Evolutionary conservation across 139 green algal species (phyloP), one percentile per base, ranked within the genome.

Genomic region (Chlorella sp.): DNA sequence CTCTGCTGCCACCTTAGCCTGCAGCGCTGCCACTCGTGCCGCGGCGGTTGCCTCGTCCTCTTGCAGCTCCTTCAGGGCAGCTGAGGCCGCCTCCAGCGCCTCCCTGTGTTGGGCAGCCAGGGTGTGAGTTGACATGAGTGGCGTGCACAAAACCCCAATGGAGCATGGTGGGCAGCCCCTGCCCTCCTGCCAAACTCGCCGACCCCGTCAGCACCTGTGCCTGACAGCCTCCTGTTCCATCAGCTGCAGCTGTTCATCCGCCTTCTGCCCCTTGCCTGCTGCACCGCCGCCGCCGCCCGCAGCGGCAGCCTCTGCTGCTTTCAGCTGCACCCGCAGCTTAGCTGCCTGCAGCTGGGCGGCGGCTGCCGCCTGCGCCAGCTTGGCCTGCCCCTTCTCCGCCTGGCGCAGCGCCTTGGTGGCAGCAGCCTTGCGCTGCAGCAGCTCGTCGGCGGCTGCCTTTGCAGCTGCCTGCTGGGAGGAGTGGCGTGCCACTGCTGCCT

Each of bases 241-340:
- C 38, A 11, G 30, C n/a, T 17, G 28, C 12, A 38, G 26, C 44
- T 56, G 36, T 60, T 72, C 26, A 18, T 51, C 15, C 39, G 57
- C 60, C 25, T 13, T 26, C 38, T 41, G 57, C 30, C 47, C 74
- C 60, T 74, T 73, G 78, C 23, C 51, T 30, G 38, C 70, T 55
- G 38, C 65, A 11, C 30, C 57, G 17, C 25, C 57, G 9, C 4
- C 38, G 36, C 76, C 62, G 26, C 39, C 62, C 13, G 26, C 39
- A 11, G 78, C 78, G 21, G 78, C 78, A 41, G 38, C 39, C 78
- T 84, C 18, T 0, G 78, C 63, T 11, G 80, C 67, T 34, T 57
- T 78, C 12, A 85, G 80, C 67, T 71, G 67, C 67, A 85, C 80
- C 12, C 34, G 1, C 30, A 85, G 80, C 67, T 71, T 78, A 0